These are phyloP conservation scores for Fagopyrum homotropicum DNA, from an alignment of 148 eudicot genomes.

Conservation along the genomic window DNA sequence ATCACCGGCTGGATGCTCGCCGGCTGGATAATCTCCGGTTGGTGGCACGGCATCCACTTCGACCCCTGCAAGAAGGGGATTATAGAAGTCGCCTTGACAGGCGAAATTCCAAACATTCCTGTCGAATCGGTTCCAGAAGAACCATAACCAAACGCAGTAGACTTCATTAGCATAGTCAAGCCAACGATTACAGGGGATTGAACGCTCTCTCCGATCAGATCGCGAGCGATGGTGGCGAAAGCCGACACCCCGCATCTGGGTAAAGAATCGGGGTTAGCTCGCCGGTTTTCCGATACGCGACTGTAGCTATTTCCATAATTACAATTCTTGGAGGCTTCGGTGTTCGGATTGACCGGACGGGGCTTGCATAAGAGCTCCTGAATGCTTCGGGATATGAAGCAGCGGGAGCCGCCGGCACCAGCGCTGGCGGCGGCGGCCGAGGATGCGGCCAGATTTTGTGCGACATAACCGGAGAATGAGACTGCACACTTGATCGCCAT, in stretches of 20 bases:
- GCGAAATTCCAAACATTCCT: constrained; percentile 37
- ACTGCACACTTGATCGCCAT: constrained; percentile 81
- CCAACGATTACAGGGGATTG: constrained; percentile 34
- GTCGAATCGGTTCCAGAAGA: neutral
- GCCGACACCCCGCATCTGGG: constrained; percentile 18
- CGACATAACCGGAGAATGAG: constrained; percentile 53
- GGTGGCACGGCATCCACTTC: constrained; percentile 70
- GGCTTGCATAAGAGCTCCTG: constrained; percentile 38
- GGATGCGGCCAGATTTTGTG: constrained; percentile 48
- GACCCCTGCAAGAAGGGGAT: constrained; percentile 51
- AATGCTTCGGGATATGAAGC: constrained; percentile 30
- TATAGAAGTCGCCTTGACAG: constrained; percentile 41
- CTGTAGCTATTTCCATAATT: constrained; percentile 1
- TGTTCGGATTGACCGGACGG: constrained; percentile 22
- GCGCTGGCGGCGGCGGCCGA: constrained; percentile 16
- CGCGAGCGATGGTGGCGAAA: constrained; percentile 35
- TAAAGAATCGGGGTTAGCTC: constrained; percentile 16
- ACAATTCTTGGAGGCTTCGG: constrained; percentile 8
- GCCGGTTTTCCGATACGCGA: neutral
- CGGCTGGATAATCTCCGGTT: constrained; percentile 17
- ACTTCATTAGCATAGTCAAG: constrained; percentile 40
- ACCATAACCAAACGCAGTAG: constrained; percentile 14
- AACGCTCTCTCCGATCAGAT: constrained; percentile 24
- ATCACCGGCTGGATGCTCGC: no score
- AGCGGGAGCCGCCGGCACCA: constrained; percentile 21